phyloP scores from a whole-genome alignment of 2,329 filamentous ascomycete genomes.

The Fusarium albosuccineum region DNA sequence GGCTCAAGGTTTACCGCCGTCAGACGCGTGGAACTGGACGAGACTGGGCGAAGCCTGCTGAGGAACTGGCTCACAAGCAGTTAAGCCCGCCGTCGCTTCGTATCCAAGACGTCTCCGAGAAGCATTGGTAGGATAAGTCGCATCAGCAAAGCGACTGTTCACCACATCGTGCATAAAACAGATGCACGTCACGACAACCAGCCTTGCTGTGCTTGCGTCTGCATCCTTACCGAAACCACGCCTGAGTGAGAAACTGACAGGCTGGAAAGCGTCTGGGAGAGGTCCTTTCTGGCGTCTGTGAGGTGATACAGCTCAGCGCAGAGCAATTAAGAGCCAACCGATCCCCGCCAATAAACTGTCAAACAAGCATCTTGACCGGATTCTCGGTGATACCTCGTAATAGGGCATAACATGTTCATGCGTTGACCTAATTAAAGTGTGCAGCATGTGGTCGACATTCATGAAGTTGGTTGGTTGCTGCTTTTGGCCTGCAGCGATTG shows the following conservation, averaged over 20 bases:
- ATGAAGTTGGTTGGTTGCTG: not conserved
- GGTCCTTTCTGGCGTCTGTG: constrained; percentile 23
- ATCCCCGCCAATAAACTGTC: constrained; percentile 29
- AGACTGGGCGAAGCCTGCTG: not conserved
- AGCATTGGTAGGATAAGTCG: not conserved
- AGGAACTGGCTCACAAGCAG: constrained; percentile 23
- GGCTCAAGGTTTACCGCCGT: constrained; percentile 1
- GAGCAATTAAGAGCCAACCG: constrained; percentile 20
- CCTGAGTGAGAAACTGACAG: constrained; percentile 28
- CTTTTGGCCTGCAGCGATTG: constrained; percentile 3
- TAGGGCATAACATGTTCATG: not conserved
- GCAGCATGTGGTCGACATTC: not conserved
- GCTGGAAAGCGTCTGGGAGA: constrained; percentile 11
- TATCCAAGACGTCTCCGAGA: not conserved
- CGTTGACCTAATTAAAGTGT: not conserved
- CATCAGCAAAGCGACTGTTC: constrained; percentile 5
- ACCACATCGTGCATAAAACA: constrained; percentile 16
- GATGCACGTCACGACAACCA: constrained; percentile 27
- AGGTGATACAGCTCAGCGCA: constrained; percentile 26
- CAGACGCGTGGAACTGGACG: constrained; percentile 18
- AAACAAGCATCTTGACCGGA: constrained; percentile 15
- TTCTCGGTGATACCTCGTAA: constrained; percentile 12
- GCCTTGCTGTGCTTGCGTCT: constrained; percentile 31
- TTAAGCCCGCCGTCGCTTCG: not conserved
- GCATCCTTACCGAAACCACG: constrained; percentile 27